Evolutionary conservation across 1,139 yeast genomes (phyloP), one percentile per base, ranked within the genome.

Genomic region (Geotrichum aggregatum): DNA sequence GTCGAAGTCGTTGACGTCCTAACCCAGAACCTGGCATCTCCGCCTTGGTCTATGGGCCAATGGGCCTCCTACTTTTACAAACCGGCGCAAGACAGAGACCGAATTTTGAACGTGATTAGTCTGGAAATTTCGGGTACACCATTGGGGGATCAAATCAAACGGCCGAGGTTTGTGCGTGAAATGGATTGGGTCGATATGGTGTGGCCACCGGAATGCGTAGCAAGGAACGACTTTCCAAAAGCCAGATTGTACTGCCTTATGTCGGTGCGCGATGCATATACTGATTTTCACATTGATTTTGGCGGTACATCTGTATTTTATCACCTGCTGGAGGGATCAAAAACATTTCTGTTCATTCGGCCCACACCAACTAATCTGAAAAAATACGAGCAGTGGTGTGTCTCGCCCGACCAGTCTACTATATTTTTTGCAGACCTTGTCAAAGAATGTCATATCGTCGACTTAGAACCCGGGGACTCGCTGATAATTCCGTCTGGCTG

Each of bases 261-360:
- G 96, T 85, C 95, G 0, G 95, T 87, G 0, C 72, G 75, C 41
- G 81, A 83, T 54, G 82, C 94, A 1, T 89, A 80, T 64, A 89
- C 96, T 0, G 97, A 89, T 64, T 89, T 88, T 67, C 97, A 89
- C 65, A 75, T 89, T 44, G 97, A 89, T 67, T 89, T 89, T 67
- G 95, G 95, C 1, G 97, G 96, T 0, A 87, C 96, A 0, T 85
- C 92, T 0, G 97, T 89, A 3, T 89, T 87, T 66, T 89, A 89
- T 67, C 88, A 92, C 8, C 82, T 89, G 2, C 70, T 91, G 19
- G 71, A 76, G 8, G 97, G 97, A 0, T 62, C 74, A 3, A 89
- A 89, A 64, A 76, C 82, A 26, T 89, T 89, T 62, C 68, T 88
- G 47, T 78, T 89, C 76, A 82, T 77, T 58, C 95, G 95, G 0